Evolutionary conservation across 768 basidiomycete genomes (phyloP).

Genomic region (Tricholoma flavovirens): DNA sequence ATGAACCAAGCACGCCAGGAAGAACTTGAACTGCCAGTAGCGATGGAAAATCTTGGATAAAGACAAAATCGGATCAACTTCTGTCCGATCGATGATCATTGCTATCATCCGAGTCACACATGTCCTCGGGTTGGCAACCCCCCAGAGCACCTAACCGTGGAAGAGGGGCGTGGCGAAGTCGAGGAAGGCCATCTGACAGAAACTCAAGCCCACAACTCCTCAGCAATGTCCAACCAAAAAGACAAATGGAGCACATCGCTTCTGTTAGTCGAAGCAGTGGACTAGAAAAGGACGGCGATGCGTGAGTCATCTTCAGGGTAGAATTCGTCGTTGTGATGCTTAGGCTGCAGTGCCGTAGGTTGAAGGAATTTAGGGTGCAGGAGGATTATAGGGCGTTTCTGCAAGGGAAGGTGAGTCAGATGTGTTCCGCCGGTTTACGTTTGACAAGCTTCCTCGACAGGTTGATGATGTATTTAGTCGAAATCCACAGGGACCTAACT

Average conservation of each 20-base stretch:
- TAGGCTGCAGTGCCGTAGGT: constrained; percentile 35
- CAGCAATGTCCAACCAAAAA: constrained; percentile 4
- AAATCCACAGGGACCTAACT: constrained; percentile 25
- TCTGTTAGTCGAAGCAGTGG: constrained; percentile 77
- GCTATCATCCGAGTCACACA: neutral
- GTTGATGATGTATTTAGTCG: constrained; percentile 42
- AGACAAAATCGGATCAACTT: no score
- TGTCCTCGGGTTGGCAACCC: neutral
- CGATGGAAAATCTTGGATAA: neutral
- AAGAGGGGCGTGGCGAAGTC: constrained; percentile 12
- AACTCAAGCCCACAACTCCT: neutral
- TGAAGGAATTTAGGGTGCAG: constrained; percentile 55
- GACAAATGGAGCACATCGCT: constrained; percentile 59
- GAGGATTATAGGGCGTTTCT: constrained; percentile 65
- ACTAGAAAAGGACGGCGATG: constrained; percentile 66
- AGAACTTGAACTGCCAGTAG: neutral
- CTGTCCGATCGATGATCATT: neutral
- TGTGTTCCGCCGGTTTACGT: neutral
- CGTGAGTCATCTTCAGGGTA: constrained; percentile 41
- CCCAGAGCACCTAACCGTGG: neutral
- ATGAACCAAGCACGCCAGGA: no score
- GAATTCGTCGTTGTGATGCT: constrained; percentile 21
- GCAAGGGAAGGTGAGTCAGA: constrained; percentile 50
- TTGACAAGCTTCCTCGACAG: constrained; percentile 23
- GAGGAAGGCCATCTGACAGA: constrained; percentile 1